These are phyloP conservation scores for Cicer judaicum DNA, from an alignment of 306 rosid species.

Conservation along the genomic window DNA sequence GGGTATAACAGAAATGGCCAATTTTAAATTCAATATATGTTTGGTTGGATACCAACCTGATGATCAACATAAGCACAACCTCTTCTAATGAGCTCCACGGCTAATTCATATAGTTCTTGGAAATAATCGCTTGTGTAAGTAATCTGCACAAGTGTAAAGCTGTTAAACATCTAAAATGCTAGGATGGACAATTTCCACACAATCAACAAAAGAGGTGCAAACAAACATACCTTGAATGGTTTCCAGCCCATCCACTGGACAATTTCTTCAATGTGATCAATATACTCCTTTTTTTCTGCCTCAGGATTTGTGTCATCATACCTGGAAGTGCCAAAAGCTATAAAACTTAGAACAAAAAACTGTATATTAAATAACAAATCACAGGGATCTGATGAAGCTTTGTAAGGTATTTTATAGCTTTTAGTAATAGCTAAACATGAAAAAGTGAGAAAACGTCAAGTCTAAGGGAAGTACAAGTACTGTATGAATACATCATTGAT, in stretches of 20 bases:
- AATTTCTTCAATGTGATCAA: conserved; percentile 95
- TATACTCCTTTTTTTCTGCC: conserved; percentile 94
- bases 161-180: conserved; percentile 30
- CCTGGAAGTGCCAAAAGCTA: conserved; percentile 55
- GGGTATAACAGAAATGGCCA: conserved; percentile 27
- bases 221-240: conserved; percentile 74
- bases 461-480: neutral
- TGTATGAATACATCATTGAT: conserved; percentile 1
- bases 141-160: conserved; percentile 57
- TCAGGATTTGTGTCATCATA: conserved; percentile 96
- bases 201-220: neutral
- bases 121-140: conserved; percentile 96
- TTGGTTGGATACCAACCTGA: conserved; percentile 64
- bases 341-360: conserved; percentile 21
- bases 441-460: neutral
- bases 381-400: conserved; percentile 1
- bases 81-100: conserved; percentile 86
- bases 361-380: conserved; percentile 17
- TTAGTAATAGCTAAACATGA: conserved; percentile 17
- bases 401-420: neutral
- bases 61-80: conserved; percentile 97
- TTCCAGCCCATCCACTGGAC: conserved; percentile 99
- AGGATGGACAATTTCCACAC: neutral
- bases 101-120: conserved; percentile 89
- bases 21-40: conserved; percentile 2